Percentiles rank a stretch among this genome's conserved stretches.
Conservation (phyloP, 1,139 yeast species). For the Arxiozyma heterogenica region DNA sequence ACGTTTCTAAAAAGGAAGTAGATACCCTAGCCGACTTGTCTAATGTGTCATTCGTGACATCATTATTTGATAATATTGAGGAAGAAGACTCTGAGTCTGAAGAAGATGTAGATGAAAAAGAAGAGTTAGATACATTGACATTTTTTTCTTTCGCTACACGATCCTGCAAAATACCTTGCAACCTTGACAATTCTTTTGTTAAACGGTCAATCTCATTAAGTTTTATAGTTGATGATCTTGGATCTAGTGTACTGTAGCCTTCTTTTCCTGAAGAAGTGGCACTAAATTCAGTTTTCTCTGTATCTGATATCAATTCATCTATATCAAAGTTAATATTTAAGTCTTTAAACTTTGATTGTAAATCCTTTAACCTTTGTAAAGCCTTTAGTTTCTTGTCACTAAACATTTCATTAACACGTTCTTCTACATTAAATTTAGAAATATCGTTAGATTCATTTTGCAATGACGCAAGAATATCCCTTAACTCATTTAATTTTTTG, state of each 20-base stretch:
- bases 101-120: slow-evolving; percentile 11
- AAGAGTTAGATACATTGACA: slow-evolving; percentile 5
- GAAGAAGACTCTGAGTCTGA: not conserved
- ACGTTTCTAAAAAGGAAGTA: slow-evolving; percentile 26
- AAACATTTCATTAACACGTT: slow-evolving; percentile 45
- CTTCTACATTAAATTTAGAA: slow-evolving; percentile 49
- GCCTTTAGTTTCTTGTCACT: slow-evolving; percentile 54
- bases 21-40: slow-evolving; percentile 9
- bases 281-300: slow-evolving; percentile 8
- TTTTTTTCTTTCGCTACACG: slow-evolving; percentile 5
- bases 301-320: slow-evolving; percentile 10
- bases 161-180: slow-evolving; percentile 8
- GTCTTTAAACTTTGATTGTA: slow-evolving; percentile 52
- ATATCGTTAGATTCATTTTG: slow-evolving; percentile 70
- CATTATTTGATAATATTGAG: slow-evolving; percentile 7
- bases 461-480: slow-evolving; percentile 49
- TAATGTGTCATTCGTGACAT: not conserved
- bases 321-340: slow-evolving; percentile 47
- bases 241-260: slow-evolving; percentile 31
- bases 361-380: slow-evolving; percentile 54
- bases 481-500: slow-evolving; percentile 41
- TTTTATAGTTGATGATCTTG: slow-evolving; percentile 37
- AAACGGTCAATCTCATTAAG: slow-evolving; percentile 41
- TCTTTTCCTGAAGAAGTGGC: not conserved
- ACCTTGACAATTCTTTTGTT: slow-evolving; percentile 31